Evolutionary conservation across 305 asterid genomes (phyloP).

Genomic region (Solanum hybrid): DNA sequence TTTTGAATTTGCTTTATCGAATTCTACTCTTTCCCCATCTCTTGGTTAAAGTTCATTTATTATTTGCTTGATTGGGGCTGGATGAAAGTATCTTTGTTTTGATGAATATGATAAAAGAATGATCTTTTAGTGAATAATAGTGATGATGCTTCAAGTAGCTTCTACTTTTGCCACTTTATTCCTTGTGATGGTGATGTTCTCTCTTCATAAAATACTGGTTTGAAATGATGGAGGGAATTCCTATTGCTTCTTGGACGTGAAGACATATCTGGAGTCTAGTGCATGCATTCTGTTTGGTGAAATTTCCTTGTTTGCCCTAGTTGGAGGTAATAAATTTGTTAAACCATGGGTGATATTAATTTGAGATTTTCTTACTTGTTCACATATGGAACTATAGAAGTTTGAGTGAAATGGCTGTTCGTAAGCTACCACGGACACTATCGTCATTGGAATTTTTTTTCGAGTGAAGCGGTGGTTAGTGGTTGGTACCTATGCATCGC

Average conservation of each 20-base stretch:
- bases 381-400: neutral
- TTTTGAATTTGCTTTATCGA: neutral
- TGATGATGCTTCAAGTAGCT: neutral
- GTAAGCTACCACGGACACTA: neutral
- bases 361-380: neutral
- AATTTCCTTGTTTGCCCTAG: neutral
- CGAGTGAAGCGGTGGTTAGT: neutral
- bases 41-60: neutral
- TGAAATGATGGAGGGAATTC: neutral
- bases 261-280: neutral
- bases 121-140: neutral
- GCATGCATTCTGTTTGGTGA: neutral
- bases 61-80: neutral
- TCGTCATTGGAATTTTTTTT: neutral
- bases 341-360: neutral
- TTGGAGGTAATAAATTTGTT: neutral
- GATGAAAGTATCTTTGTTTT: neutral
- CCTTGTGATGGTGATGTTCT: neutral
- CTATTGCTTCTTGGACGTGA: neutral
- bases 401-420: neutral
- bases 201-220: neutral
- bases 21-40: neutral
- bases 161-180: neutral
- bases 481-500: neutral
- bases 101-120: neutral